Conservation (phyloP, 2,329 filamentous ascomycete species). For the Teratosphaeria zuluensis region DNA sequence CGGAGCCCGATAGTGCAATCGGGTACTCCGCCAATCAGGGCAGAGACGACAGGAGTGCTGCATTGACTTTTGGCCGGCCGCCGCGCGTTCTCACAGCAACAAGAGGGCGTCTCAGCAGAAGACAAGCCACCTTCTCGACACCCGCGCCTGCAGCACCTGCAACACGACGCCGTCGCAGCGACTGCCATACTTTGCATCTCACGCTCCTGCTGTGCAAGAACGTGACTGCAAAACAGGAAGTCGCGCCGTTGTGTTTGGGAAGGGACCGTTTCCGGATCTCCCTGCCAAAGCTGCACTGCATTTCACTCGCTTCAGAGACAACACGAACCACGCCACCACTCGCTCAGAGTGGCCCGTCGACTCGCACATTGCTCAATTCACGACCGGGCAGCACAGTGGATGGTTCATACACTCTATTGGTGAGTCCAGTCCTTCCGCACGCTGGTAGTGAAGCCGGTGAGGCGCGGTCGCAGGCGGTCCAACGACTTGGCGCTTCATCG, state of each 20-base stretch:
- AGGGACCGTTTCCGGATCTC: background rate
- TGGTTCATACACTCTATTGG: background rate
- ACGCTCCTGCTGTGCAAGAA: conserved; percentile 1
- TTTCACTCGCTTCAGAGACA: conserved; percentile 4
- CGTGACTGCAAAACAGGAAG: conserved; percentile 2
- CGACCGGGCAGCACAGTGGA: background rate
- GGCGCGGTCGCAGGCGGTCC: background rate
- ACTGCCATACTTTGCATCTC: conserved; percentile 1
- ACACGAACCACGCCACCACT: conserved; percentile 6
- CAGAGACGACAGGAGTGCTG: conserved; percentile 11
- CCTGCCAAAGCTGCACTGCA: background rate
- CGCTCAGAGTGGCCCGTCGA: background rate
- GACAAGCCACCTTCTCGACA: conserved; percentile 9
- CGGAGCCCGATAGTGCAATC: conserved; percentile 1
- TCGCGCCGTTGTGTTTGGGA: background rate
- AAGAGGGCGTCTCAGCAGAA: conserved; percentile 4
- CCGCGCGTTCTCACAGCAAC: conserved; percentile 26
- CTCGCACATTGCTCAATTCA: background rate
- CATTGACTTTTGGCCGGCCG: conserved; percentile 14
- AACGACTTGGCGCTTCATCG: background rate
- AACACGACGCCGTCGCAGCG: background rate
- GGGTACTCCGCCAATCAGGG: conserved; percentile 19
- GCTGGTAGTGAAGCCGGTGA: background rate
- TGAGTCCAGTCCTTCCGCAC: background rate
- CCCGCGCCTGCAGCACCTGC: conserved; percentile 2